These are phyloP conservation scores for Yueomyces sp. DNA, from an alignment of 805 yeast genomes.

Conservation along the genomic window DNA sequence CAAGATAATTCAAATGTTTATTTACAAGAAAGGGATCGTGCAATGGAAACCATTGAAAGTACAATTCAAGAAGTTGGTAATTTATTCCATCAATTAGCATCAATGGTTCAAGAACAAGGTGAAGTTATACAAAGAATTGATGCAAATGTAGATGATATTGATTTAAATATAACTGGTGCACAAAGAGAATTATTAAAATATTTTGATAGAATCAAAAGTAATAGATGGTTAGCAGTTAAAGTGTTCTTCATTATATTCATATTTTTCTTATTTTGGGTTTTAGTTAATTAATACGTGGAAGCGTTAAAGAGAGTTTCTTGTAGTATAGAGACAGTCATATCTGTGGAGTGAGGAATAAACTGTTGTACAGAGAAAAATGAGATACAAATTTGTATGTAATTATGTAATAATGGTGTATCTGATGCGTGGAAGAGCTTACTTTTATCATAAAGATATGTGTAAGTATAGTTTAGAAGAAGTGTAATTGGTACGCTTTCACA, in stretches of 20 bases:
- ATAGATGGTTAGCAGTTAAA: constrained; percentile 84
- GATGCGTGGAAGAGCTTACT: no score
- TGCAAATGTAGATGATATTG: constrained; percentile 85
- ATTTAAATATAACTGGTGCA: constrained; percentile 82
- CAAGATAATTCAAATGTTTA: constrained; percentile 36
- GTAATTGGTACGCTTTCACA: no score
- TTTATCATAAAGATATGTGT: no score
- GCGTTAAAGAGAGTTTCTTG: neutral
- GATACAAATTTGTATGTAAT: no score
- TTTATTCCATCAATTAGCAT: constrained; percentile 84
- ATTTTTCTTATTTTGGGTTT: constrained; percentile 65
- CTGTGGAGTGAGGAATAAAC: no score
- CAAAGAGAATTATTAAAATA: constrained; percentile 87
- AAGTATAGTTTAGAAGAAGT: no score
- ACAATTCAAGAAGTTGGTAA: constrained; percentile 95
- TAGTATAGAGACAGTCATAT: neutral
- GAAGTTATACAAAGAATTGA: constrained; percentile 93
- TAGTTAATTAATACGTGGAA: constrained; percentile 37
- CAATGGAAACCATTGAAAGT: constrained; percentile 93
- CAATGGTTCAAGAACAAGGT: constrained; percentile 96
- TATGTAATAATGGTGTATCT: no score
- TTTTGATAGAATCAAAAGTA: constrained; percentile 74
- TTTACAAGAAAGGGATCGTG: constrained; percentile 70
- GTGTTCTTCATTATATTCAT: constrained; percentile 77
- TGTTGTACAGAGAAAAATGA: no score